Evolutionary conservation across 345 rosid species (phyloP).

Genomic region (Chamaenerion angustifolium): DNA sequence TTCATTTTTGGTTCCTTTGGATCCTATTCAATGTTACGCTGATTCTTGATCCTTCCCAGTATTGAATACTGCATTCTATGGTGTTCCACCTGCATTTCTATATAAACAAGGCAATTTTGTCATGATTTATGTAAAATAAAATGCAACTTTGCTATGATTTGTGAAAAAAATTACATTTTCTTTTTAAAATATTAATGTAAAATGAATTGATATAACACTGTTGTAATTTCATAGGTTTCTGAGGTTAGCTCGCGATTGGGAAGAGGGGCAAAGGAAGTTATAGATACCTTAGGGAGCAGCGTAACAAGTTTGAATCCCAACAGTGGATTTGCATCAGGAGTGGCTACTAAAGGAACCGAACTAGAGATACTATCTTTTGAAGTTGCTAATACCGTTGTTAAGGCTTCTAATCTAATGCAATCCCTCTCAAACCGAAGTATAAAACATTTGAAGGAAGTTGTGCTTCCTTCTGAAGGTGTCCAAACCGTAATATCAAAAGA

Average conservation of each 20-base stretch:
- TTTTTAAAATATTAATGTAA: neutral
- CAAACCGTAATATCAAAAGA: constrained; percentile 67
- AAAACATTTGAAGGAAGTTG: constrained; percentile 39
- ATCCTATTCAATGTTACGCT: no score
- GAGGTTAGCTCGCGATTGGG: constrained; percentile 57
- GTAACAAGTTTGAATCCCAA: constrained; percentile 63
- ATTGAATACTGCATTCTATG: no score
- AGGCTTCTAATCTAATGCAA: constrained; percentile 74
- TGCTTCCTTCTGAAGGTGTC: constrained; percentile 65
- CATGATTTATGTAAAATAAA: no score
- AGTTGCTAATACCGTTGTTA: constrained; percentile 87
- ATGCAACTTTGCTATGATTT: no score
- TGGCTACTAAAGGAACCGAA: constrained; percentile 56
- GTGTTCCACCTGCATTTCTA: no score
- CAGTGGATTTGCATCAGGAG: constrained; percentile 58
- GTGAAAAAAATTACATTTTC: no score
- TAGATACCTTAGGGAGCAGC: constrained; percentile 88
- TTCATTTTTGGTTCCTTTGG: no score
- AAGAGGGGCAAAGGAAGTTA: constrained; percentile 74
- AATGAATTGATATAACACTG: neutral
- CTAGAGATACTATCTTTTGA: constrained; percentile 73
- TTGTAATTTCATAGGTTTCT: constrained; percentile 31
- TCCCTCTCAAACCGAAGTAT: constrained; percentile 53
- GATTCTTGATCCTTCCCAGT: no score
- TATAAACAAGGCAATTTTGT: no score